Evolutionary conservation across 2,329 filamentous ascomycete species (phyloP).

Genomic region (Aspergillus uvarum): DNA sequence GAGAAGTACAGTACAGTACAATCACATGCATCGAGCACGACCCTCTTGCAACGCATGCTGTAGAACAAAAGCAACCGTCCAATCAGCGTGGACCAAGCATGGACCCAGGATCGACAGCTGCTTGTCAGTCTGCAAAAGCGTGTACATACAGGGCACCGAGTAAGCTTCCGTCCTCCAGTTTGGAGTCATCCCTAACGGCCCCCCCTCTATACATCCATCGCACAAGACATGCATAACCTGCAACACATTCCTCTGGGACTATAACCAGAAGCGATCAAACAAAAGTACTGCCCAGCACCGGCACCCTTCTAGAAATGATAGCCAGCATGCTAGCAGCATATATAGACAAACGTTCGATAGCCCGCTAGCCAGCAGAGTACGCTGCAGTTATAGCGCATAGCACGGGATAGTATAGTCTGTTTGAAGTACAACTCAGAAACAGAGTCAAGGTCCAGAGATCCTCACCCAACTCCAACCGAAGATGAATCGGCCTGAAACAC

Average conservation of each 20-base stretch:
- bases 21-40: not conserved
- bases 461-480: too few species aligned
- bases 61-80: not conserved
- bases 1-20: not conserved
- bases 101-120: not conserved
- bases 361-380: too few species aligned
- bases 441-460: not conserved
- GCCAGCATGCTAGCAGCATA: too few species aligned
- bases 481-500: too few species aligned
- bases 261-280: not conserved
- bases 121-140: not conserved
- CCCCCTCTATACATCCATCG: not conserved
- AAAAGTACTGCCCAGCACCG: too few species aligned
- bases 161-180: too few species aligned
- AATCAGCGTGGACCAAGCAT: not conserved
- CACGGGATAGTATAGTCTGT: too few species aligned
- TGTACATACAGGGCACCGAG: not conserved
- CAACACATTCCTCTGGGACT: not conserved
- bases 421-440: too few species aligned
- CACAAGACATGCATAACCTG: not conserved
- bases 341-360: too few species aligned
- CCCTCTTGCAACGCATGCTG: not conserved
- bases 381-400: too few species aligned
- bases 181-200: too few species aligned
- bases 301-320: too few species aligned